Percentiles rank a stretch among this genome's conserved stretches.
These are phyloP conservation scores for Trametes pubescens DNA, from an alignment of 1,284 basidiomycete species.

Conservation along the genomic window DNA sequence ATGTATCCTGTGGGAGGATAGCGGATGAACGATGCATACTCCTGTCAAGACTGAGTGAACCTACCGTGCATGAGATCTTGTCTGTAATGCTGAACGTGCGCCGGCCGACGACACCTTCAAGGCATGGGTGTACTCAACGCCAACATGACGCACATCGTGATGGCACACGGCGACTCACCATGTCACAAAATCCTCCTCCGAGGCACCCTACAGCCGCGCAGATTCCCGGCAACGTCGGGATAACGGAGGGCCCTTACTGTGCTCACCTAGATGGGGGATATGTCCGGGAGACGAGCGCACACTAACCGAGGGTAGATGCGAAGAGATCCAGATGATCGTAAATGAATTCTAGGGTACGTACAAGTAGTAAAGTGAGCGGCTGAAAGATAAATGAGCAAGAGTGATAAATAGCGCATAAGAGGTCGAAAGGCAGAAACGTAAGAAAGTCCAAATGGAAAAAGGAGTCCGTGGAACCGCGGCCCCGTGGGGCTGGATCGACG, in stretches of 20 bases:
- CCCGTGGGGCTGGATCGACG: background rate
- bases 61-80: too few relatives aligned
- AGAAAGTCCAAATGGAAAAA: conserved; percentile 9
- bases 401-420: conserved; percentile 15
- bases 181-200: background rate
- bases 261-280: background rate
- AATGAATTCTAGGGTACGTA: conserved; percentile 21
- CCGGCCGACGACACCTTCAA: too few relatives aligned
- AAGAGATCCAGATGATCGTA: background rate
- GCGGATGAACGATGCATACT: too few relatives aligned
- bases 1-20: too few relatives aligned
- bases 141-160: background rate
- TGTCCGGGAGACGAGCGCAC: background rate
- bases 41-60: too few relatives aligned
- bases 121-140: background rate
- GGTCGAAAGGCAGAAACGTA: background rate
- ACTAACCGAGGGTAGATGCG: background rate
- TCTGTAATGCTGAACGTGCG: too few relatives aligned
- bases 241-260: background rate
- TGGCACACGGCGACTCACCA: background rate
- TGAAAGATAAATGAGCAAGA: conserved; percentile 7
- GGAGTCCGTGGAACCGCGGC: conserved; percentile 1
- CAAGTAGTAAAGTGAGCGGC: background rate
- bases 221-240: background rate
- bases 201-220: background rate